These are phyloP conservation scores for Colletotrichum echinochloae DNA, from an alignment of 2,329 filamentous ascomycete species.

Conservation along the genomic window DNA sequence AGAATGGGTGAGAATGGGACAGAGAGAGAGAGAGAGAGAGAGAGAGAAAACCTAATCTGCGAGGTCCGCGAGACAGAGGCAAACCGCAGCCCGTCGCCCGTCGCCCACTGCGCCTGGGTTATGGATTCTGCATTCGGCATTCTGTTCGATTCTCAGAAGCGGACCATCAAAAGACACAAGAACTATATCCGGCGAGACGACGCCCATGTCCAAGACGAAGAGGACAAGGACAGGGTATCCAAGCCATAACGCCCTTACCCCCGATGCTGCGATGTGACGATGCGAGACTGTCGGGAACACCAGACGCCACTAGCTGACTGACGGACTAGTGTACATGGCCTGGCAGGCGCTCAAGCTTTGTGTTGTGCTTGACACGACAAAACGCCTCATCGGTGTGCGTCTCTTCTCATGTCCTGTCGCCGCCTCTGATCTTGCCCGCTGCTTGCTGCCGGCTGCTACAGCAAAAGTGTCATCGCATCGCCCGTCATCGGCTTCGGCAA, in stretches of 20 bases:
- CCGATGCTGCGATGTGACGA: not conserved
- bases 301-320: not conserved
- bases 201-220: not conserved
- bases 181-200: not conserved
- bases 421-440: slow-evolving; percentile 1
- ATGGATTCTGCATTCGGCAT: not conserved
- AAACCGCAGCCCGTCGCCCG: slow-evolving; percentile 7
- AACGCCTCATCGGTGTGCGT: not conserved
- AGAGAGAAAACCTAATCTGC: slow-evolving; percentile 8
- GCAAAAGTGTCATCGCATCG: slow-evolving; percentile 21
- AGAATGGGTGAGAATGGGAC: too few relatives aligned
- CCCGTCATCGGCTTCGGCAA: slow-evolving; percentile 4
- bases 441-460: slow-evolving; percentile 8
- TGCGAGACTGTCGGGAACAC: slow-evolving; percentile 29
- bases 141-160: not conserved
- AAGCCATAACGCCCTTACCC: not conserved
- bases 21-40: not conserved
- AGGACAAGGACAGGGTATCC: not conserved
- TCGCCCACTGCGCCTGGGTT: too few relatives aligned
- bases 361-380: not conserved
- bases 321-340: not conserved
- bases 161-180: not conserved
- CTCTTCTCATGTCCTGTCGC: not conserved
- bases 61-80: slow-evolving; percentile 18
- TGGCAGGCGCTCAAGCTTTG: slow-evolving; percentile 14